Evolutionary conservation across 2,329 filamentous ascomycete genomes (phyloP).

Genomic region (Dothideomycetes sp.): DNA sequence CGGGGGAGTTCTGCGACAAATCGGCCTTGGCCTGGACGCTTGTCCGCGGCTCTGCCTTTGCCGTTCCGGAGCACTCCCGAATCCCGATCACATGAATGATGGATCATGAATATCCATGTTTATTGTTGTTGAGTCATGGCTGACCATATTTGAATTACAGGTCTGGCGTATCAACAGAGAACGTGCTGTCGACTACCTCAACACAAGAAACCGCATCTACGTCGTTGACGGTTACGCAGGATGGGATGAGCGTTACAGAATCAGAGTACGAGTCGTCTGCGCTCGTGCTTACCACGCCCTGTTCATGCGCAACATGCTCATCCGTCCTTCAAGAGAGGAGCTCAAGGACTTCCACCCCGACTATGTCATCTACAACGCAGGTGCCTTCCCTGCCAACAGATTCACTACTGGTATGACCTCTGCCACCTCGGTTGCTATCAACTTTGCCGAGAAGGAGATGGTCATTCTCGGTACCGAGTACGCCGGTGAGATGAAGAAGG

Average conservation of each 20-base stretch:
- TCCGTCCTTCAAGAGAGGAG: constrained; percentile 82
- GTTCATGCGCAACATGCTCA: constrained; percentile 99
- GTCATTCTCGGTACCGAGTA: constrained; percentile 99
- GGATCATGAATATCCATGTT: constrained; percentile 8
- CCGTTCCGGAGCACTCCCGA: no score
- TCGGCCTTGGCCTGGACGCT: constrained; percentile 8
- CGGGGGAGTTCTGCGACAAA: neutral
- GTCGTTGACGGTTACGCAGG: constrained; percentile 95
- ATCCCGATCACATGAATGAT: constrained; percentile 10
- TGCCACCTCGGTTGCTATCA: constrained; percentile 93
- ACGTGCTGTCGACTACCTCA: constrained; percentile 96
- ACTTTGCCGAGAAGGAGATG: constrained; percentile 99
- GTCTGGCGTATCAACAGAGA: constrained; percentile 99
- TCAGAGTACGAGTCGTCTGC: constrained; percentile 95
- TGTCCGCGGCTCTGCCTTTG: constrained; percentile 5
- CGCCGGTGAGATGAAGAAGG: constrained; percentile 93
- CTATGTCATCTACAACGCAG: constrained; percentile 99
- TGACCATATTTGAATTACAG: constrained; percentile 39
- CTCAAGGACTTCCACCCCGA: constrained; percentile 96
- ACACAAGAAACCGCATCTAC: constrained; percentile 97
- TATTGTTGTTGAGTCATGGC: constrained; percentile 16
- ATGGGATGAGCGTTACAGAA: constrained; percentile 97
- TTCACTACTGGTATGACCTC: constrained; percentile 99
- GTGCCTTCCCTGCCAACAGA: constrained; percentile 95
- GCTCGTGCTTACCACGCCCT: constrained; percentile 98